Conservation (phyloP, 192 early-diverging fungal species). For the Entomortierella lignicola region DNA sequence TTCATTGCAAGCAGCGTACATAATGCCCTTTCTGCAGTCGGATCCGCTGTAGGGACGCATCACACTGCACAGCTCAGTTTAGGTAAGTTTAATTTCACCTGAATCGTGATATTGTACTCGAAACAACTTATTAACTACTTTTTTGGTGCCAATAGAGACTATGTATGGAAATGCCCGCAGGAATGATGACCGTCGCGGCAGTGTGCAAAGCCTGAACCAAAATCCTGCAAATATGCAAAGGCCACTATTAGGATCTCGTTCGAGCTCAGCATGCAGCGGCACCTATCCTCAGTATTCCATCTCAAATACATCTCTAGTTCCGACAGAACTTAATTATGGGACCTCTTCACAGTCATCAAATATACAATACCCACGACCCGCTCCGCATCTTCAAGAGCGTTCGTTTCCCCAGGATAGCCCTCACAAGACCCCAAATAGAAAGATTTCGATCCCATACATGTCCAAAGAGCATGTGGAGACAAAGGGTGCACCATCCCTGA, state of each 20-base stretch:
- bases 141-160: not conserved
- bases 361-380: slow-evolving; percentile 5
- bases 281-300: slow-evolving; percentile 26
- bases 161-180: slow-evolving; percentile 11
- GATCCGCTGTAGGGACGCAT: slow-evolving; percentile 55
- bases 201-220: slow-evolving; percentile 29
- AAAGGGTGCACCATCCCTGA: slow-evolving; percentile 1
- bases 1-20: slow-evolving; percentile 27
- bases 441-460: slow-evolving; percentile 11
- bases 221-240: not conserved
- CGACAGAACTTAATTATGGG: slow-evolving; percentile 30
- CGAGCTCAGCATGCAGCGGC: slow-evolving; percentile 31
- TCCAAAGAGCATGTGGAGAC: slow-evolving; percentile 9
- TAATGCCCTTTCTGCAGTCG: slow-evolving; percentile 44
- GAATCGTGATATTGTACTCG: too few species aligned
- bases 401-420: slow-evolving; percentile 21
- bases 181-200: slow-evolving; percentile 31
- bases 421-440: slow-evolving; percentile 21
- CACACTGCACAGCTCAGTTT: slow-evolving; percentile 53
- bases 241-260: slow-evolving; percentile 29
- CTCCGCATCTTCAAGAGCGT: slow-evolving; percentile 31
- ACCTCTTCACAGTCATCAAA: slow-evolving; percentile 25
- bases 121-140: too few species aligned
- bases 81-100: slow-evolving; percentile 20
- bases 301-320: slow-evolving; percentile 33